Conservation (phyloP, 768 basidiomycete species). For the Pleurotus salmoneostramineus region DNA sequence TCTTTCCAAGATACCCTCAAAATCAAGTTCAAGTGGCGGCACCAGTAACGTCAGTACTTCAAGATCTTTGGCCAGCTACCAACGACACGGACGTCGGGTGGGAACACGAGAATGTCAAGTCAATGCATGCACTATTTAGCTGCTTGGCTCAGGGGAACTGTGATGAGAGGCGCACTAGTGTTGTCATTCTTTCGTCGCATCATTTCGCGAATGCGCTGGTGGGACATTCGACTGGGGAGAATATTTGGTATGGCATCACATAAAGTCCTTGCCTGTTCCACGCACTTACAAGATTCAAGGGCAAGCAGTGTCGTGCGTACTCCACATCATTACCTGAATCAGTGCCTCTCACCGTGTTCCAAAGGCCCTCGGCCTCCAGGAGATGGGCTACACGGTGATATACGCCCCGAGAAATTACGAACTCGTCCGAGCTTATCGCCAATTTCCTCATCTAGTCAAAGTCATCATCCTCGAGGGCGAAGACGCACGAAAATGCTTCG, state of each 20-base stretch:
- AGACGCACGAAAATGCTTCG: not conserved
- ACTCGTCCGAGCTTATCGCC: conserved; percentile 1
- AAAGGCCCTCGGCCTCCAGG: not conserved
- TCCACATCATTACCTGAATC: not conserved
- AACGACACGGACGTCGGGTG: not conserved
- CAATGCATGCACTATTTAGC: conserved; percentile 8
- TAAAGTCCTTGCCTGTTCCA: not conserved
- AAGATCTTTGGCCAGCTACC: not conserved
- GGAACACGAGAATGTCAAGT: conserved; percentile 8
- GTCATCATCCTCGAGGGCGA: conserved; percentile 11
- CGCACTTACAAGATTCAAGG: not conserved
- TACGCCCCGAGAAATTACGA: conserved; percentile 1
- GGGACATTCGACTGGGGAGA: conserved; percentile 23
- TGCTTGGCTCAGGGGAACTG: conserved; percentile 24
- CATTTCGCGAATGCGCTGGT: conserved; percentile 18
- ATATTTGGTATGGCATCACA: conserved; percentile 22
- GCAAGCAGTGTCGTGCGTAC: conserved; percentile 1
- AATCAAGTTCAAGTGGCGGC: not conserved
- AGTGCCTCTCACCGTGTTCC: not conserved
- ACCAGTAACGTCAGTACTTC: not conserved
- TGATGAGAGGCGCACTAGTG: conserved; percentile 24
- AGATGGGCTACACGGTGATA: not conserved
- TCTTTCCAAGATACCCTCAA: too few species aligned
- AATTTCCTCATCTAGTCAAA: conserved; percentile 27
- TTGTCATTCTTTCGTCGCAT: conserved; percentile 24